Evolutionary conservation across 208 protist genomes (phyloP), one percentile per base, ranked within the genome.

Genomic region (Wallacemonas sp.): DNA sequence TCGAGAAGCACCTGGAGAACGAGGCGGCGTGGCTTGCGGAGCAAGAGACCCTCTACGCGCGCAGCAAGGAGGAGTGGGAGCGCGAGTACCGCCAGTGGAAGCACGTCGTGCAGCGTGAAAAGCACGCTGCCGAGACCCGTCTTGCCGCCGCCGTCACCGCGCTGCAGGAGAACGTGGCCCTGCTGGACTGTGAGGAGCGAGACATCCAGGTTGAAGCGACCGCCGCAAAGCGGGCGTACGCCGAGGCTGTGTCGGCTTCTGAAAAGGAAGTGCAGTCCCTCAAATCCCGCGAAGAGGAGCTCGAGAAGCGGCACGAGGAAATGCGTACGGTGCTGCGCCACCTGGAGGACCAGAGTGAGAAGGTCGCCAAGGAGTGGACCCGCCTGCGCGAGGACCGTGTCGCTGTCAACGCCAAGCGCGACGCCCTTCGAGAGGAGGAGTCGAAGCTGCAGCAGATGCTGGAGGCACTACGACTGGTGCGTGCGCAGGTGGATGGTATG

Each of bases 51-150:
- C 57, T 52, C 16, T 74, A 85, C 74, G 17, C 55, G 9, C 67
- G 73, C 17, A 81, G 49, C 39, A 65, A 73, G 8, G 73, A 70
- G 1, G 82, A 83, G 54, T 95, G 88, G 88, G 78, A 86, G 58
- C 77, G 85, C 11, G 83, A 91, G 68, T 86, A 92, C 66, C 70
- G 79, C 12, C 81, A 78, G 8, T 95, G 88, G 88, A 70, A 75
- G 62, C 76, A 82, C 29, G 68, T 83, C 36, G 85, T 88, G 34
- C 70, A 89, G 63, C 65, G 76, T 17, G 83, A 95, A 64, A 79
- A 80, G 30, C 67, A 57, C 24, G 56, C 64, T 1, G 81, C 78
- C 16, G 81, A 87, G 68, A 78, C 83, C 23, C 83, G 78, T 27
- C 90, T 92, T 39, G 55, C 66, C 57, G 68, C 76, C 9, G 67